Percentiles rank a stretch among this genome's conserved stretches.
Conservation (phyloP, 345 rosid genomes). For the Heritiera littoralis region DNA sequence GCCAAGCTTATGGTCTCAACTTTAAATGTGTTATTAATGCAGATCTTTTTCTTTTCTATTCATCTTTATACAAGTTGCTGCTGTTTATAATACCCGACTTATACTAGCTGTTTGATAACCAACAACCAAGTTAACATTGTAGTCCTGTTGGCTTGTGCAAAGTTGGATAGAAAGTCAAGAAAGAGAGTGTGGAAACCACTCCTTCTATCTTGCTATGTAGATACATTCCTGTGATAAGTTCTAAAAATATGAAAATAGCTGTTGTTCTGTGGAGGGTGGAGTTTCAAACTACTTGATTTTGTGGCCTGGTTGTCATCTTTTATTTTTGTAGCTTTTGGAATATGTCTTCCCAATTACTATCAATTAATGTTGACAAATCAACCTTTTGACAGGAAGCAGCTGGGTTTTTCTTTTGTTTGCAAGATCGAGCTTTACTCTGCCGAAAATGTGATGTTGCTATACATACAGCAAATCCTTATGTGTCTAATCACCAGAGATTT, state of each 20-base stretch:
- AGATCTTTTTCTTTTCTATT: neutral
- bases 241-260: neutral
- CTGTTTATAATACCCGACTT: neutral
- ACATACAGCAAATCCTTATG: conserved; percentile 70
- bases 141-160: neutral
- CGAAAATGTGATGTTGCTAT: conserved; percentile 91
- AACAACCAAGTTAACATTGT: neutral
- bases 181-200: neutral
- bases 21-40: neutral
- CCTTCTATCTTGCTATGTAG: neutral
- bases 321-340: neutral
- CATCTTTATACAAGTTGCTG: neutral
- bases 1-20: neutral
- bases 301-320: neutral
- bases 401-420: conserved; percentile 94
- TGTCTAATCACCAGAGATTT: conserved; percentile 87
- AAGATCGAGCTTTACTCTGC: conserved; percentile 94
- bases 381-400: conserved; percentile 64
- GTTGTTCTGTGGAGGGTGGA: neutral
- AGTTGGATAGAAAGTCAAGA: neutral
- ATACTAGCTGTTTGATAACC: neutral
- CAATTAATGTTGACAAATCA: conserved; percentile 5
- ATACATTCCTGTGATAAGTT: neutral
- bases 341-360: neutral
- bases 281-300: neutral